Base-by-base conservation (phyloP, 306 rosid genomes). In the Urtica urens region DNA sequence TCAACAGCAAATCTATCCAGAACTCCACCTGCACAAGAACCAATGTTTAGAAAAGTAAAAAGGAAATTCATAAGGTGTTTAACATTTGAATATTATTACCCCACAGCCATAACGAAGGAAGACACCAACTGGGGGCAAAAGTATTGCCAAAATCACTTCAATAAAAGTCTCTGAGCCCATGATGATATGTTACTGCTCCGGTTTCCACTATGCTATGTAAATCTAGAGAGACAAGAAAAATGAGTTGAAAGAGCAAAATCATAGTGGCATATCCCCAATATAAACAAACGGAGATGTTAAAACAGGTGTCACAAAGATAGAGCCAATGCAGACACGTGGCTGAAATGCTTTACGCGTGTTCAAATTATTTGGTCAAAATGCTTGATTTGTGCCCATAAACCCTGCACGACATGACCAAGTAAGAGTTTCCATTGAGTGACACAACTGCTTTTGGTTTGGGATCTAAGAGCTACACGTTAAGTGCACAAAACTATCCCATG, bases 31-130 rank as follows among this genome's bases (percentile, higher is more conserved):
- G 70, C 64, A 65, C 29, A 23, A 18, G 10, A 11, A 6, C 7
- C 28, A 3, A 52, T 33, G 4, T 42, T 18, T 8, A 20, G 0
- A 19, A 3, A 17, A 3, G 3, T 7, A 17, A 15, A 15, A 17
- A 7, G 2, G 1, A 42, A 1, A 19, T 9, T 7, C 29, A 13
- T 3, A 22, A 0, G 23, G 46, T 6, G 0, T 7, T 22, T n/a
- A 43, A 24, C 10, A 16, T 14, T 7, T 12, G 5, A 7, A 44
- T 23, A 22, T n/a, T n/a, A n/a, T 15, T 54, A 64, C 70, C 70
- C 53, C 64, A 48, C 49, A 31, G 58, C 70, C 70, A 25, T 39
- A 65, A 34, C 59, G 63, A 11, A 65, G 70, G 48, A 65, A 65
- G 27, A 65, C 64, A 35, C 70, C 70, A 20, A 65, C 24, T 23